Evolutionary conservation across 2,329 filamentous ascomycete species (phyloP).

Genomic region (Sarocladium oryzae): DNA sequence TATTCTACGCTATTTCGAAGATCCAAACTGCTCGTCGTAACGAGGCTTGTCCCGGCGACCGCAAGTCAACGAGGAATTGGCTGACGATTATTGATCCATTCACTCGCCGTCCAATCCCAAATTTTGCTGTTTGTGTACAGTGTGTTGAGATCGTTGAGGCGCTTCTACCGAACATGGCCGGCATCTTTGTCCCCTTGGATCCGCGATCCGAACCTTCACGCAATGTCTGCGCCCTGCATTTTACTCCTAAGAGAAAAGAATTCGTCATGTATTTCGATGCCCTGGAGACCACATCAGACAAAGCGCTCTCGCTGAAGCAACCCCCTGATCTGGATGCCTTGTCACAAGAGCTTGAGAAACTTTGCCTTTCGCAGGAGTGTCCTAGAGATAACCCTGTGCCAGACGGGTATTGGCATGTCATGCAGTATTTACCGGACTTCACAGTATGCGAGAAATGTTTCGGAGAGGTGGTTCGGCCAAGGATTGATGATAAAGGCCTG

Average conservation of each 20-base stretch:
- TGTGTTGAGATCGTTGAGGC: slow-evolving; percentile 68
- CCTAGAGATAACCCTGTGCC: slow-evolving; percentile 53
- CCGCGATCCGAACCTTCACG: slow-evolving; percentile 37
- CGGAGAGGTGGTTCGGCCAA: slow-evolving; percentile 68
- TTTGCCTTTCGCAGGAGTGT: slow-evolving; percentile 51
- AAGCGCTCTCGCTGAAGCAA: slow-evolving; percentile 35
- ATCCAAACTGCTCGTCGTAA: slow-evolving; percentile 42
- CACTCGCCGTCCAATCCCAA: slow-evolving; percentile 54
- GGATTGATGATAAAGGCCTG: slow-evolving; percentile 43
- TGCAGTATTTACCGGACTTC: slow-evolving; percentile 68
- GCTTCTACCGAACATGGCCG: slow-evolving; percentile 65
- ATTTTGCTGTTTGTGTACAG: slow-evolving; percentile 69
- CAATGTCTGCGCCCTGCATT: slow-evolving; percentile 64
- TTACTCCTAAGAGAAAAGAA: slow-evolving; percentile 41
- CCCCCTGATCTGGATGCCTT: slow-evolving; percentile 55
- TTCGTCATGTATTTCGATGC: slow-evolving; percentile 56
- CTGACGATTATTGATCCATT: slow-evolving; percentile 66
- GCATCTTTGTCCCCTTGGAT: slow-evolving; percentile 39
- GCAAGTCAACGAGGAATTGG: slow-evolving; percentile 59
- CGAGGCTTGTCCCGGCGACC: slow-evolving; percentile 51
- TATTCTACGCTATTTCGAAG: slow-evolving; percentile 64
- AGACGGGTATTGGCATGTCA: slow-evolving; percentile 69
- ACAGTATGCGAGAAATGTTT: slow-evolving; percentile 87
- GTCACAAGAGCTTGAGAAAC: slow-evolving; percentile 54
- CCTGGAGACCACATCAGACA: slow-evolving; percentile 51